Evolutionary conservation across 176 grass and related monocot genomes (phyloP).

Genomic region (Hsuehochloa calcarea): DNA sequence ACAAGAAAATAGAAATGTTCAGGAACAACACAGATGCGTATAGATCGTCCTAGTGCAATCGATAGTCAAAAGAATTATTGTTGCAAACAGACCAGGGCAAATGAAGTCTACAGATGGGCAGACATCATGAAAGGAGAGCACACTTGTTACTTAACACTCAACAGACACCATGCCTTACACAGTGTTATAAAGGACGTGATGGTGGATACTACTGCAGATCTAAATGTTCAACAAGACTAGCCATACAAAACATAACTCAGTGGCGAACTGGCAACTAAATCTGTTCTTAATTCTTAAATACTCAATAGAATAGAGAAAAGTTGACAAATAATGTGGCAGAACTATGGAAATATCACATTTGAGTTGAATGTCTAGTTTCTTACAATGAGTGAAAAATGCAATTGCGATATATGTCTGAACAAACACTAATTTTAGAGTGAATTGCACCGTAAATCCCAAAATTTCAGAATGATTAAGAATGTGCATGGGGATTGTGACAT

Average conservation of each 20-base stretch:
- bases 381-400: not conserved
- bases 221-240: not conserved
- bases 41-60: not conserved
- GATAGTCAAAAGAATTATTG: not conserved
- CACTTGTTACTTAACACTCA: not conserved
- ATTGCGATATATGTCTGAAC: not conserved
- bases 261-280: not conserved
- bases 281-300: not conserved
- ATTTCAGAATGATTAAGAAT: not conserved
- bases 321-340: not conserved
- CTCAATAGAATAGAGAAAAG: not conserved
- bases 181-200: not conserved
- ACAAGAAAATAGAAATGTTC: not conserved
- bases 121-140: not conserved
- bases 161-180: not conserved
- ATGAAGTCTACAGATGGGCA: not conserved
- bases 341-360: not conserved
- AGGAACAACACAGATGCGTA: not conserved
- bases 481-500: not conserved
- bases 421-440: not conserved
- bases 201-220: not conserved
- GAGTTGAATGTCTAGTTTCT: not conserved
- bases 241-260: not conserved
- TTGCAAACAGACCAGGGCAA: conserved; percentile 6
- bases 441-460: not conserved